phyloP scores from a whole-genome alignment of 139 green algal species.

The Picochlorum sp. region DNA sequence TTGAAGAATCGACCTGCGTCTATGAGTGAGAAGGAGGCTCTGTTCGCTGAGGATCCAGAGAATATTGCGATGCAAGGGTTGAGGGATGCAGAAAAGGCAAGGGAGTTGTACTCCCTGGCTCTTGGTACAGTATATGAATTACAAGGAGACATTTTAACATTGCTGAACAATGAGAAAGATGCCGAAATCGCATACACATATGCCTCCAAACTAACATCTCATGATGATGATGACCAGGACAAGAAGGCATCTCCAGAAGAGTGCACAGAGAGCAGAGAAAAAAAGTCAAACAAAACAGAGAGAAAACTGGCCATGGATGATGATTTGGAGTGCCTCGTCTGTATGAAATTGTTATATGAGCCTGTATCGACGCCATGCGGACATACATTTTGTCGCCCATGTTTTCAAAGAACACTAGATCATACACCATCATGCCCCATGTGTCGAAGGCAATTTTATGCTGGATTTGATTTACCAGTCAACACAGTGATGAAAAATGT shows the following conservation, averaged over 20 bases:
- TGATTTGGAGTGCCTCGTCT: slow-evolving; percentile 80
- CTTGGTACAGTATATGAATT: background rate
- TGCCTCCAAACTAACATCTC: background rate
- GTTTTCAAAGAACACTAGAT: slow-evolving; percentile 66
- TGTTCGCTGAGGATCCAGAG: slow-evolving; percentile 63
- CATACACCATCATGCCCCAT: slow-evolving; percentile 66
- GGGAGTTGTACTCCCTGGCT: background rate
- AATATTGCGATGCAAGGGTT: slow-evolving; percentile 48
- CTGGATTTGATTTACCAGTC: slow-evolving; percentile 42
- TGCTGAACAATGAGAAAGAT: slow-evolving; percentile 43
- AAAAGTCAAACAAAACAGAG: background rate
- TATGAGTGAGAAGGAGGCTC: slow-evolving; percentile 39
- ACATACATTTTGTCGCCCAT: slow-evolving; percentile 69
- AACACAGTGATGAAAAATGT: slow-evolving; percentile 61
- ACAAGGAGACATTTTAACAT: slow-evolving; percentile 34
- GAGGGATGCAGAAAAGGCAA: slow-evolving; percentile 41
- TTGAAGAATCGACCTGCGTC: slow-evolving; percentile 16
- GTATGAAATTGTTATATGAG: slow-evolving; percentile 79
- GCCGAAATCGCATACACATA: background rate
- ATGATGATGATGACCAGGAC: background rate
- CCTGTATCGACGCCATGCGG: slow-evolving; percentile 88
- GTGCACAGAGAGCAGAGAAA: too few species aligned
- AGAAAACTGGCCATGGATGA: slow-evolving; percentile 18
- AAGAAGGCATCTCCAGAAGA: background rate
- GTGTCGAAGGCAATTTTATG: slow-evolving; percentile 63